Conservation (phyloP, 2,329 filamentous ascomycete genomes). For the Sclerotinia trifoliorum region DNA sequence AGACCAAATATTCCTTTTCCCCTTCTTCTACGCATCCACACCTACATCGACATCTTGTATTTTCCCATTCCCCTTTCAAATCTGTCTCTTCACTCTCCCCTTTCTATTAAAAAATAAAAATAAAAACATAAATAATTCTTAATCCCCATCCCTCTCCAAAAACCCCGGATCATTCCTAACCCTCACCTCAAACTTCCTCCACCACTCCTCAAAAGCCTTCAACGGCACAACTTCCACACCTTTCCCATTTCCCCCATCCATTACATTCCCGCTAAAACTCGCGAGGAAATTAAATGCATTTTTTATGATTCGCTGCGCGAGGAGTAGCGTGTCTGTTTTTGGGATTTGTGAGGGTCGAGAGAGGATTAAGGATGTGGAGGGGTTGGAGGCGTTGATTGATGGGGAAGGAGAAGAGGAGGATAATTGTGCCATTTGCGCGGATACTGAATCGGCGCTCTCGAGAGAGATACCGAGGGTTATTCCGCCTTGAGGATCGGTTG, state of each 20-base stretch:
- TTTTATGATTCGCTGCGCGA: constrained; percentile 91
- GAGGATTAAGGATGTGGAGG: constrained; percentile 47
- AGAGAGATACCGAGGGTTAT: constrained; percentile 79
- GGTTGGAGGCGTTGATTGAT: not conserved
- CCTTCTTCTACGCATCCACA: too few species aligned
- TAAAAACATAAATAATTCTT: not conserved
- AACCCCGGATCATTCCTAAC: constrained; percentile 86
- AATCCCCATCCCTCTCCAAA: constrained; percentile 60
- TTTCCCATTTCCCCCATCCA: constrained; percentile 36
- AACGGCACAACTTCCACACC: constrained; percentile 88
- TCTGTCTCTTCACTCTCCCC: not conserved
- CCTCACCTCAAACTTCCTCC: constrained; percentile 89
- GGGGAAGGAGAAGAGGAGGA: constrained; percentile 30
- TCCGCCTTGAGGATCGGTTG: constrained; percentile 34
- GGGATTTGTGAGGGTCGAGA: not conserved
- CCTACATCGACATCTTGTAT: not conserved
- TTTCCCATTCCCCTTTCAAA: not conserved
- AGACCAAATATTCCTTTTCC: not conserved
- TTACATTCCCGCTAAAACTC: constrained; percentile 69
- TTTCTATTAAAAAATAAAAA: too few species aligned
- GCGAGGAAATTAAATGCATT: constrained; percentile 97
- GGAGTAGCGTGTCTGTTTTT: constrained; percentile 61
- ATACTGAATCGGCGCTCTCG: constrained; percentile 72
- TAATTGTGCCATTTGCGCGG: constrained; percentile 63
- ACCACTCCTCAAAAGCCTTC: constrained; percentile 96